These are phyloP conservation scores for Carex littledalei DNA, from an alignment of 176 grass and related monocot species.

Conservation along the genomic window DNA sequence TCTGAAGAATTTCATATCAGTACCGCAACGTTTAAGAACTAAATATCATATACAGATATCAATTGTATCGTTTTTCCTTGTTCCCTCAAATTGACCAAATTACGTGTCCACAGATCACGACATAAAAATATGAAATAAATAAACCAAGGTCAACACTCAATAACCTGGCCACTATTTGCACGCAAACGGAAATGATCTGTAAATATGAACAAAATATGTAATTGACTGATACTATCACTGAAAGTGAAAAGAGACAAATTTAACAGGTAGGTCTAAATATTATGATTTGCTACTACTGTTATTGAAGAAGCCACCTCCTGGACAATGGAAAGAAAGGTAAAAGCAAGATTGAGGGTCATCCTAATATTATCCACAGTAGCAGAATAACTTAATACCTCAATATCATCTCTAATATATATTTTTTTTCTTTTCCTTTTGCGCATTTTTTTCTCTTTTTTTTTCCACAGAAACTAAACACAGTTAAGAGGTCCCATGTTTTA, in stretches of 20 bases:
- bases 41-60: not conserved
- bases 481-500: slow-evolving; percentile 25
- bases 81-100: not conserved
- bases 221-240: not conserved
- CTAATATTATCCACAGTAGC: slow-evolving; percentile 9
- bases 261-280: not conserved
- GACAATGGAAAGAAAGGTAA: not conserved
- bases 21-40: not conserved
- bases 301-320: not conserved
- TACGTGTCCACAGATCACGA: not conserved
- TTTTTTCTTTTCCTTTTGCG: not conserved
- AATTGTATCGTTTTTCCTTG: not conserved
- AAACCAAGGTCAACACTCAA: not conserved
- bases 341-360: not conserved
- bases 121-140: not conserved
- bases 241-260: not conserved
- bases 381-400: not conserved
- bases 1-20: not conserved
- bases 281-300: not conserved
- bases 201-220: not conserved
- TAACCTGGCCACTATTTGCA: not conserved
- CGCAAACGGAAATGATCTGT: not conserved
- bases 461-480: slow-evolving; percentile 7
- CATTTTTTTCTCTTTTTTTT: slow-evolving; percentile 15
- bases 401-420: not conserved